A percentile compares a stretch with the other conserved stretches of the same genome.
These are phyloP conservation scores for Aspergillus fischeri DNA, from an alignment of 2,329 filamentous ascomycete species.

Conservation along the genomic window DNA sequence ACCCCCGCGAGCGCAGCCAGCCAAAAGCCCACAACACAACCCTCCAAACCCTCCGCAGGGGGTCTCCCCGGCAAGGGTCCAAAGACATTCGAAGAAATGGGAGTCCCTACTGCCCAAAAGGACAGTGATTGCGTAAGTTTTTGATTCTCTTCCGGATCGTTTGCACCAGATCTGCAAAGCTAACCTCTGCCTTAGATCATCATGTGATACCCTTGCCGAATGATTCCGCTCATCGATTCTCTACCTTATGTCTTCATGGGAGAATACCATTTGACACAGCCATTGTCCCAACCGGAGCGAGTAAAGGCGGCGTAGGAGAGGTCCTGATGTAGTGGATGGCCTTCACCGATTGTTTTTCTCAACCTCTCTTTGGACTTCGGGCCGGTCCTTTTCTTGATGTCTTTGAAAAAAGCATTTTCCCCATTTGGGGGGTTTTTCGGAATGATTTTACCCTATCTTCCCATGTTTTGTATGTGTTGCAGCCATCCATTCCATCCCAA, in stretches of 20 bases:
- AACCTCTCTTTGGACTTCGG: not conserved
- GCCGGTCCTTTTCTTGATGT: not conserved
- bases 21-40: constrained; percentile 33
- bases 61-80: constrained; percentile 67
- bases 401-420: not conserved
- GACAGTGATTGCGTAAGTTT: constrained; percentile 83
- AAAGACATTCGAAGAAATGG: constrained; percentile 98
- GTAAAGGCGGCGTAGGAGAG: not conserved
- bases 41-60: constrained; percentile 20
- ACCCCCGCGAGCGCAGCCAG: constrained; percentile 26
- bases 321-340: not conserved
- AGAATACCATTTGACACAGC: constrained; percentile 1
- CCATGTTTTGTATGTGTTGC: not conserved
- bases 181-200: constrained; percentile 29
- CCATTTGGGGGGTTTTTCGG: not conserved
- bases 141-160: not conserved
- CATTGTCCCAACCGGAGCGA: not conserved
- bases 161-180: constrained; percentile 1
- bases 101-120: constrained; percentile 75
- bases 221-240: constrained; percentile 10
- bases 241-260: constrained; percentile 15
- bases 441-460: not conserved
- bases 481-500: not conserved
- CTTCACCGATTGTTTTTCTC: not conserved
- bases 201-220: constrained; percentile 37